Evolutionary conservation across 495 filamentous ascomycete genomes (phyloP).

Genomic region (Aspergillus coremiiformis): DNA sequence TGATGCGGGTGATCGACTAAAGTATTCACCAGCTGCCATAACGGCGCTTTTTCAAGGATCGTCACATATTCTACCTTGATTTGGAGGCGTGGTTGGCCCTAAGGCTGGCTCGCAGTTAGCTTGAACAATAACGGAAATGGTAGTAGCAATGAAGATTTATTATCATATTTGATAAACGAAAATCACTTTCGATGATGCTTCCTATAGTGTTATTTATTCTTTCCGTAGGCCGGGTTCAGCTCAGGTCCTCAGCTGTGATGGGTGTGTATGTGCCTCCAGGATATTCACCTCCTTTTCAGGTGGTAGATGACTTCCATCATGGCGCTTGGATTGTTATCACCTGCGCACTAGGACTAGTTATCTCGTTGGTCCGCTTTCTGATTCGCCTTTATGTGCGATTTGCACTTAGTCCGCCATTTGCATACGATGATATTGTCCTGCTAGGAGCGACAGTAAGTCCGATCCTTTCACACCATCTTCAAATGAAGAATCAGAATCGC

Average conservation of each 20-base stretch:
- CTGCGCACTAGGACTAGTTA: slow-evolving; percentile 39
- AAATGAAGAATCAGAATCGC: not conserved
- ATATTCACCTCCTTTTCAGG: slow-evolving; percentile 35
- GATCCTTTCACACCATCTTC: not conserved
- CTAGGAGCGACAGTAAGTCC: slow-evolving; percentile 31
- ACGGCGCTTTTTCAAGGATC: not conserved
- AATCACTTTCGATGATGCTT: no score
- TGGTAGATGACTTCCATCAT: slow-evolving; percentile 36
- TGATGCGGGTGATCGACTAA: not conserved
- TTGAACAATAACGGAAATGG: not conserved
- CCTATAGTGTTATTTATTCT: not conserved
- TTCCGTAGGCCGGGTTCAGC: not conserved
- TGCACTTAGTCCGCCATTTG: slow-evolving; percentile 30
- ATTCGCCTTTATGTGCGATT: slow-evolving; percentile 42
- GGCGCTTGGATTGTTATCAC: slow-evolving; percentile 42
- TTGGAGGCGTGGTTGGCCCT: not conserved
- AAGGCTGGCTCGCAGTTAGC: not conserved
- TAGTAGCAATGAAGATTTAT: no score
- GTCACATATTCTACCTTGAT: not conserved
- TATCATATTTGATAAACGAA: no score
- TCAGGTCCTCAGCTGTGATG: slow-evolving; percentile 13
- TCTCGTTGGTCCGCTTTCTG: slow-evolving; percentile 37
- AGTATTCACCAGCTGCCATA: not conserved
- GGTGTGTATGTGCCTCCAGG: slow-evolving; percentile 30
- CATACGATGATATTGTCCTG: slow-evolving; percentile 34